Evolutionary conservation across 768 basidiomycete species (phyloP).

Genomic region (Tricholoma furcatifolium): DNA sequence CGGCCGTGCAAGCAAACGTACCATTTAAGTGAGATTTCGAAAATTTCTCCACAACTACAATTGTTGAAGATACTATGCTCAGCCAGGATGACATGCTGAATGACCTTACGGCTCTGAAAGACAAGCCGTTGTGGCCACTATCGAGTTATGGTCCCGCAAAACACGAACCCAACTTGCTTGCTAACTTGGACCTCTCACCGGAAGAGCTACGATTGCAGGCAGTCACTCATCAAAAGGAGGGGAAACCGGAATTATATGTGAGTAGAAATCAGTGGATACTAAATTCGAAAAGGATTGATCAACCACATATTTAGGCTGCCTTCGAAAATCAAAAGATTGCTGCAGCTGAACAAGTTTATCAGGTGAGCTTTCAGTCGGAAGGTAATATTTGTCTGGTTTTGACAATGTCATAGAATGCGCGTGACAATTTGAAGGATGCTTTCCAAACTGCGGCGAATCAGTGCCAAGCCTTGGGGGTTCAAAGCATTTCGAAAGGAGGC

Average conservation of each 20-base stretch:
- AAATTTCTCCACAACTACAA: neutral
- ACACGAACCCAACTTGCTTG: conserved; percentile 62
- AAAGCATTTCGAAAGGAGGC: conserved; percentile 2
- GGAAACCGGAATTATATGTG: conserved; percentile 68
- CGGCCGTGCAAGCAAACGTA: conserved; percentile 20
- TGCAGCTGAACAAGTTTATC: conserved; percentile 48
- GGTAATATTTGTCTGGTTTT: too few relatives aligned
- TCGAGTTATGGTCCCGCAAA: conserved; percentile 80
- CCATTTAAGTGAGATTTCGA: conserved; percentile 27
- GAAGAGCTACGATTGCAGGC: conserved; percentile 80
- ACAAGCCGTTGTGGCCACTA: conserved; percentile 79
- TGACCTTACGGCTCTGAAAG: conserved; percentile 59
- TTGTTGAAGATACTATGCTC: conserved; percentile 1
- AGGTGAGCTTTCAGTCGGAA: conserved; percentile 22
- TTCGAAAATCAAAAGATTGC: conserved; percentile 59
- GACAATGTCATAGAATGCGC: conserved; percentile 37
- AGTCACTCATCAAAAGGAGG: conserved; percentile 49
- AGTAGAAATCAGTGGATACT: conserved; percentile 22
- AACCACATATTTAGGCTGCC: conserved; percentile 33
- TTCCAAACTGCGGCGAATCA: conserved; percentile 53
- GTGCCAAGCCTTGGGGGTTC: conserved; percentile 25
- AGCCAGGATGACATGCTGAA: conserved; percentile 62
- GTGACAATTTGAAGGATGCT: conserved; percentile 45
- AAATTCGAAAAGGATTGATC: neutral
- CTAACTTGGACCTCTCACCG: conserved; percentile 66